Base-by-base conservation (phyloP, 2,329 filamentous ascomycete species). In the Hypoxylon sp. region DNA sequence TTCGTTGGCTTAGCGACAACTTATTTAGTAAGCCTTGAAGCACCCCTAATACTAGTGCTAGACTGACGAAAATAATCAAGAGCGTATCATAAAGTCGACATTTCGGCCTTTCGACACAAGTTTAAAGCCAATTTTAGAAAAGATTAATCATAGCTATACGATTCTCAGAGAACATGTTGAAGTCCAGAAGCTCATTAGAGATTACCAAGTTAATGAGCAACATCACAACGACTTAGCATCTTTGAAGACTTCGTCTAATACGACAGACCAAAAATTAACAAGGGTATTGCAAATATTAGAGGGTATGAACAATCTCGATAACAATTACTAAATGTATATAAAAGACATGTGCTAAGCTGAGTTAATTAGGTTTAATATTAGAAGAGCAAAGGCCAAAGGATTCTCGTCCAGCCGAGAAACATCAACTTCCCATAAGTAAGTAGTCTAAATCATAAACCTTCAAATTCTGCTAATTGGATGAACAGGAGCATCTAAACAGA, bases 241-340 rank as follows among this genome's bases (percentile, higher is more conserved):
- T 5, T 22, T 46, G 19, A 46, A 46, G 19, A 46, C 10, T 9
- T 46, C 42, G 3, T 17, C 42, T 17, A 14, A 19, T 13, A 22
- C n/a, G 6, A 46, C 42, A 22, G 42, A 46, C 19, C 5, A 46
- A 22, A 46, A 46, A 11, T 10, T 46, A 46, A 46, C 42, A 22
- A 22, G 42, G n/a, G 42, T 46, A 11, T 46, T 46, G 42, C 42
- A 46, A 46, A 46, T 46, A 46, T 22, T 46, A 46, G 42, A 46
- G 10, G 42, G 42, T 46, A 46, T 46, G 19, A 11, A 19, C 3
- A 22, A 46, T 22, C 42, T 10, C 33, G 11, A 14, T 14, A 5
- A 14, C 11, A 5, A 11, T 11, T 37, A 1, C 10, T 11, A 37
- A 11, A 4, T 5, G 6, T 4, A 6, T 11, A 14, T 13, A 37